phyloP scores from a whole-genome alignment of 2,329 filamentous ascomycete species.

The Sclerotinia trifoliorum region DNA sequence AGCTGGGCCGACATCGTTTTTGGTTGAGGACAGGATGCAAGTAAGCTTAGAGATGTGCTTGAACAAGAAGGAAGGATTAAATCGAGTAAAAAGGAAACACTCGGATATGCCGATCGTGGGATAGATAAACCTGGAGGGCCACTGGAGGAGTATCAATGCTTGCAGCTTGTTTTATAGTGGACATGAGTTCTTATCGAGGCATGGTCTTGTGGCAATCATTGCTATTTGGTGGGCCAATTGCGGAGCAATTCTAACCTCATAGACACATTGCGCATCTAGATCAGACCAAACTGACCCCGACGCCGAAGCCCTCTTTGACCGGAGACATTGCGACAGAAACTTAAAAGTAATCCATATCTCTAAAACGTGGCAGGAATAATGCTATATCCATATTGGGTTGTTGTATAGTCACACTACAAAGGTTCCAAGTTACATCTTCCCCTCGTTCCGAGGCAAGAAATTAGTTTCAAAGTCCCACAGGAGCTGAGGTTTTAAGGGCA shows the following conservation, averaged over 20 bases:
- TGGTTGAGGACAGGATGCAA: neutral
- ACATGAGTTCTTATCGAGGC: neutral
- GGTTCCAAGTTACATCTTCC: neutral
- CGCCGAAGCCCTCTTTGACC: neutral
- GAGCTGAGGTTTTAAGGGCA: neutral
- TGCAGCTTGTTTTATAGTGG: neutral
- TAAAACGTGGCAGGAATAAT: neutral
- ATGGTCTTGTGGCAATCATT: neutral
- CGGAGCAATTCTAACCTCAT: neutral
- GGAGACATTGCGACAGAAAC: neutral
- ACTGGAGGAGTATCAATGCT: neutral
- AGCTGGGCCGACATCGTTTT: neutral
- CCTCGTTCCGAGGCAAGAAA: neutral
- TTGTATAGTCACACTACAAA: neutral
- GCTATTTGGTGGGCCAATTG: neutral
- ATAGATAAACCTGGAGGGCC: neutral
- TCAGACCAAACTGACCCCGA: neutral
- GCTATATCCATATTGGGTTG: neutral
- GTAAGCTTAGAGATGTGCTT: neutral
- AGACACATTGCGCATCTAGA: neutral
- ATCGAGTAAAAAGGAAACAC: neutral
- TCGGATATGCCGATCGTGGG: neutral
- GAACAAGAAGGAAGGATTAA: neutral
- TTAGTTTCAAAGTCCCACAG: neutral
- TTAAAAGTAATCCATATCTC: neutral